Base-by-base conservation (phyloP, 352 stramenopile genomes). In the Globisporangium perplexum region DNA sequence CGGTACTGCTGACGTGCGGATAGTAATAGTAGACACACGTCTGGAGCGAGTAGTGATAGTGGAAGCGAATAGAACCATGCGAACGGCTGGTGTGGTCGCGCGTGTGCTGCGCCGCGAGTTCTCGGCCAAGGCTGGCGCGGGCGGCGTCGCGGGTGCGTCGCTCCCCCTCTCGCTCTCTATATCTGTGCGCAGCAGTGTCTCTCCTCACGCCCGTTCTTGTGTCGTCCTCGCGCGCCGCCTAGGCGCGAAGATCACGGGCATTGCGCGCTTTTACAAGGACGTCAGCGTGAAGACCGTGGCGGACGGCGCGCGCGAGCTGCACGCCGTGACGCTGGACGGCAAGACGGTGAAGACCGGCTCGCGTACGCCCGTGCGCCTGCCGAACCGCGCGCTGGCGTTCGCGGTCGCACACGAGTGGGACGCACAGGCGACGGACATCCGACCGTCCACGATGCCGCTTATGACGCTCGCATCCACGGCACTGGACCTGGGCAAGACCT, bases 351-450 rank as follows among this genome's bases (percentile, higher is more conserved):
- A 90, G 62, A 94, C 84, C 30, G 78, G 50, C 2, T 35, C 80
- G 15, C 78, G 81, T 55, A 77, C 79, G 46, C 76, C 77, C 4
- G 55, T 95, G 54, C 60, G 52, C 22, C 57, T 95, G 38, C 83
- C 82, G 10, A 89, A 59, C 39, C 75, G 83, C 41, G 68, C 79
- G 28, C 68, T 95, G 63, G 85, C 81, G 20, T 74, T 71, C 50
- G 77, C 78, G 0, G 77, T 95, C 30, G 85, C 85, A 7, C 77
- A 90, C 42, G 85, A 95, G 49, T 95, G 85, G 85, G 85, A 95
- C 56, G 74, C 85, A 35, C 85, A 95, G 64, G 65, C 70, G 24
- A 64, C 72, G 23, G 70, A 79, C 57, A 90, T 95, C 59, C 81
- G 80, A 4, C 85, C 85, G 12, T 63, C 75, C 42, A 90, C 83